These are phyloP conservation scores for Panicum miliaceum DNA, from an alignment of 176 grass and related monocot genomes.

Conservation along the genomic window DNA sequence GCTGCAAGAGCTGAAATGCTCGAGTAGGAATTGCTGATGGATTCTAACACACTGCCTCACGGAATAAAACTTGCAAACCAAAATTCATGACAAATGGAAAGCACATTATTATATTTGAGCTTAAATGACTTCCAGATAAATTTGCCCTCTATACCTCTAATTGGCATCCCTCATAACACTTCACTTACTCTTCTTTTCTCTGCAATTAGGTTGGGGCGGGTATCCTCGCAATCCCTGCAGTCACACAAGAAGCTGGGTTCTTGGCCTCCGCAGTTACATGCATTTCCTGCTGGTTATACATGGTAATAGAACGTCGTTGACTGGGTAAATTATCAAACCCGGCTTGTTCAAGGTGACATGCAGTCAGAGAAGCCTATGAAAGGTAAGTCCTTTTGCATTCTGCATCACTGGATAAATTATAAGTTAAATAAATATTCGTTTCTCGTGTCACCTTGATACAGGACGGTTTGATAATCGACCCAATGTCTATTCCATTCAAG, in stretches of 20 bases:
- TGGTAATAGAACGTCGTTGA: slow-evolving; percentile 78
- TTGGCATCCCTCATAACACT: neutral
- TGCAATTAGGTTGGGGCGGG: slow-evolving; percentile 78
- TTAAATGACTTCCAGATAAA: neutral
- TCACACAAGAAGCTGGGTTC: slow-evolving; percentile 95
- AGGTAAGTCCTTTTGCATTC: slow-evolving; percentile 49
- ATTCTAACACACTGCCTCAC: neutral
- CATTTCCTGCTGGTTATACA: slow-evolving; percentile 90
- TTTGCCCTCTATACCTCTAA: neutral
- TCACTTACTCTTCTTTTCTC: neutral
- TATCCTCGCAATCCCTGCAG: slow-evolving; percentile 93
- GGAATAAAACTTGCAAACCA: neutral
- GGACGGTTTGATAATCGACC: slow-evolving; percentile 57
- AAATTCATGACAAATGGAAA: slow-evolving; percentile 7
- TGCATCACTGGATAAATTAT: slow-evolving; percentile 12
- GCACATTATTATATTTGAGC: neutral
- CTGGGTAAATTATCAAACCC: slow-evolving; percentile 63
- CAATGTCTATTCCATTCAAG: slow-evolving; percentile 14
- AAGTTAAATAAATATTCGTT: slow-evolving; percentile 22
- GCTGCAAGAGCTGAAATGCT: neutral
- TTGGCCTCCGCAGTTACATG: slow-evolving; percentile 70
- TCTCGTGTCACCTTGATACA: slow-evolving; percentile 55
- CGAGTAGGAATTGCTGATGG: neutral
- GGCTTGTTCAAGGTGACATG: slow-evolving; percentile 57
- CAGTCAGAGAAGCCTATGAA: slow-evolving; percentile 40